These are phyloP conservation scores for Colletotrichum musae DNA, from an alignment of 2,329 filamentous ascomycete species.

Conservation along the genomic window DNA sequence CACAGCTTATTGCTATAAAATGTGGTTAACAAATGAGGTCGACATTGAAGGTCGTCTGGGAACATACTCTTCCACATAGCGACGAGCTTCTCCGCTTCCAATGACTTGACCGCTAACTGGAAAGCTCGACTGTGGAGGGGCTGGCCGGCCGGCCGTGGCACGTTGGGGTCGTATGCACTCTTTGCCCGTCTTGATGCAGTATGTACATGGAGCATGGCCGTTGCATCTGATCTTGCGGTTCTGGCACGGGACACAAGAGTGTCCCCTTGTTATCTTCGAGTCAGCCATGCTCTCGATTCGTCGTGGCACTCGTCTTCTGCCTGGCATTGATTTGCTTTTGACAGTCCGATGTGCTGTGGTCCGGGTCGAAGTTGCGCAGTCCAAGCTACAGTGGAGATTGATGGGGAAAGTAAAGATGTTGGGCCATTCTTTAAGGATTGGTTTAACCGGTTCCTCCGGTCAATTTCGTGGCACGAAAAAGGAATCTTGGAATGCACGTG, in stretches of 20 bases:
- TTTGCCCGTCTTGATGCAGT: constrained; percentile 68
- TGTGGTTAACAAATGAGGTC: no score
- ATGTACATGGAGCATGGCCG: constrained; percentile 70
- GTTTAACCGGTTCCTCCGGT: no score
- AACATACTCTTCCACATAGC: constrained; percentile 26
- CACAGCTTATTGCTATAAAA: constrained; percentile 24
- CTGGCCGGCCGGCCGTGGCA: neutral
- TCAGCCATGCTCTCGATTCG: constrained; percentile 4
- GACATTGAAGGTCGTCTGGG: neutral
- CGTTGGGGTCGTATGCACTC: constrained; percentile 1
- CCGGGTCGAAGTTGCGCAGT: no score
- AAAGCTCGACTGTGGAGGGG: neutral
- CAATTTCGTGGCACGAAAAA: no score
- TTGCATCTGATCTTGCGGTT: constrained; percentile 75
- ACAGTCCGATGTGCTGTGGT: neutral
- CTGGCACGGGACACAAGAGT: constrained; percentile 68
- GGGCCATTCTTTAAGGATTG: no score
- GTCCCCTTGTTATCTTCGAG: constrained; percentile 15
- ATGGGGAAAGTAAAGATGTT: no score
- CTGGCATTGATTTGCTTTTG: neutral
- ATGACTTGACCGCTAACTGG: constrained; percentile 9
- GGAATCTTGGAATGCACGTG: no score
- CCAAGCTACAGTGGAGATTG: no score
- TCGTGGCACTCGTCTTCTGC: neutral
- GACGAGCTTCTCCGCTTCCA: constrained; percentile 13